These are phyloP conservation scores for Pestalotiopsis sp. DNA, from an alignment of 2,329 filamentous ascomycete genomes.

Conservation along the genomic window DNA sequence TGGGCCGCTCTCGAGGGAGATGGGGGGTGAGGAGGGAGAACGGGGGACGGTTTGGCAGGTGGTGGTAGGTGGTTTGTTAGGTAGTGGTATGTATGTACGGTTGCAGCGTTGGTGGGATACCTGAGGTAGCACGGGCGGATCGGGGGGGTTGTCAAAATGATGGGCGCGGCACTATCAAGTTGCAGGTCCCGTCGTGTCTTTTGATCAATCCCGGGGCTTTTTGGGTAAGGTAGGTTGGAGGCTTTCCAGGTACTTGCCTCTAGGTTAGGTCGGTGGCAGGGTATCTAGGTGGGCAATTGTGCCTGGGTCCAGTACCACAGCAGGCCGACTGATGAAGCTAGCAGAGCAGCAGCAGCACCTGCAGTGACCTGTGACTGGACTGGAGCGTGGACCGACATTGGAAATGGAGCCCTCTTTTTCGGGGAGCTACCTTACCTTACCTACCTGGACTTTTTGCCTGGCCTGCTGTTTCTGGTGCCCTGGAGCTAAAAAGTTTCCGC, in stretches of 20 bases:
- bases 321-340: not conserved
- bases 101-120: not conserved
- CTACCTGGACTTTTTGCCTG: not conserved
- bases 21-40: not conserved
- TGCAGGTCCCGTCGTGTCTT: not conserved
- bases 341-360: not conserved
- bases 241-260: not conserved
- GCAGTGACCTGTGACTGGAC: not conserved
- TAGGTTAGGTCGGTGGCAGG: not conserved
- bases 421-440: not conserved
- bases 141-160: not conserved
- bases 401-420: not conserved
- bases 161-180: not conserved
- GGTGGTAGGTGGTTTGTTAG: not conserved
- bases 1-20: not conserved
- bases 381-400: not conserved
- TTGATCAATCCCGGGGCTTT: not conserved
- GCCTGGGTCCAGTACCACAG: not conserved
- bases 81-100: not conserved
- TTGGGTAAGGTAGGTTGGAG: not conserved
- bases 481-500: not conserved
- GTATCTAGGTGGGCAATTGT: too few species aligned
- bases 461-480: not conserved
- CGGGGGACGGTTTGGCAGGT: not conserved
- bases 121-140: not conserved